Conservation (phyloP, 2,329 filamentous ascomycete genomes). For the Monosporascus ibericus region DNA sequence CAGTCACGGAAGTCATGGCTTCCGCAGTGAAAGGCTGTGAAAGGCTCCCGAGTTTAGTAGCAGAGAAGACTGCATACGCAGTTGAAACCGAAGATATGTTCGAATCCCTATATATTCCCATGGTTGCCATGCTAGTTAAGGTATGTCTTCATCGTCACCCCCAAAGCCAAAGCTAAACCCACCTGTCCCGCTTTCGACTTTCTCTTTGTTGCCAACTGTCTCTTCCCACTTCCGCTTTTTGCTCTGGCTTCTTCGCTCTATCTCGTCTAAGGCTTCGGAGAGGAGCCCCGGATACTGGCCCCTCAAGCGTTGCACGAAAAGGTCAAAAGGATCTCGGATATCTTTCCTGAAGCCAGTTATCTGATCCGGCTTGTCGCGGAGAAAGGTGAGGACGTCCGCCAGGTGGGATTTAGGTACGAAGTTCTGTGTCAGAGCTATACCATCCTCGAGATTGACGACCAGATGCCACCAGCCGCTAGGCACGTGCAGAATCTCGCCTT, state of each 20-base stretch:
- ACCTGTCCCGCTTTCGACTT: conserved; percentile 24
- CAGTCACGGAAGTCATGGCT: too few relatives aligned
- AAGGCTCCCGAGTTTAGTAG: too few relatives aligned
- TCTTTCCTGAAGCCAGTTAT: conserved; percentile 77
- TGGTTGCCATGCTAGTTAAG: conserved; percentile 17
- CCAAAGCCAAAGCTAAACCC: conserved; percentile 53
- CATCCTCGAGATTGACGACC: conserved; percentile 79
- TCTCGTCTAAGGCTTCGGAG: conserved; percentile 55
- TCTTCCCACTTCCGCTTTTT: conserved; percentile 86
- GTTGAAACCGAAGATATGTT: neutral
- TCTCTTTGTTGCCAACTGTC: conserved; percentile 53
- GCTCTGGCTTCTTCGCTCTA: conserved; percentile 55
- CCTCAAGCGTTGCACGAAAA: conserved; percentile 66
- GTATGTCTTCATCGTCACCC: conserved; percentile 38
- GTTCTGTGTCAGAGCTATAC: conserved; percentile 90
- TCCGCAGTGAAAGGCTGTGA: too few relatives aligned
- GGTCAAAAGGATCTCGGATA: conserved; percentile 63
- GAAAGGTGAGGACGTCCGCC: conserved; percentile 68
- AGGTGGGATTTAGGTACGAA: conserved; percentile 79
- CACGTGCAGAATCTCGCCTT: conserved; percentile 86
- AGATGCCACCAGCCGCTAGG: conserved; percentile 96
- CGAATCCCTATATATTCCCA: too few relatives aligned
- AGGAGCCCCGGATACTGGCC: conserved; percentile 61
- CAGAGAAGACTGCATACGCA: too few relatives aligned
- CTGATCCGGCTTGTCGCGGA: conserved; percentile 76